Percentiles rank a stretch among this genome's conserved stretches.
These are phyloP conservation scores for Wickerhamiella domercqiae DNA, from an alignment of 805 yeast genomes.

Conservation along the genomic window DNA sequence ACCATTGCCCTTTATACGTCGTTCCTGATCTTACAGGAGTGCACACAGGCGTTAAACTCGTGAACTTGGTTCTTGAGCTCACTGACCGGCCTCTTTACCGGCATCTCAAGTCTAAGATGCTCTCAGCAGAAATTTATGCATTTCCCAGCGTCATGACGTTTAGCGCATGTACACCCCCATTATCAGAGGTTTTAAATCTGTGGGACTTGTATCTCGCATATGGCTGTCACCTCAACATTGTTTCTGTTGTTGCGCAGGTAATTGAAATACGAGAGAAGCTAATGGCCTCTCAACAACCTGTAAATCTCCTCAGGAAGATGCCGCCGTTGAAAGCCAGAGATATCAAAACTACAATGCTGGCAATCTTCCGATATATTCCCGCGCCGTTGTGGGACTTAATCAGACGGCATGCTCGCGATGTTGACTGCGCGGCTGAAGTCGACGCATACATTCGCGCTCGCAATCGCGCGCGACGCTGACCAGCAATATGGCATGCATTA, in stretches of 20 bases:
- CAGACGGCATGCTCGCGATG: slow-evolving; percentile 47
- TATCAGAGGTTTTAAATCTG: slow-evolving; percentile 53
- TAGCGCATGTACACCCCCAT: slow-evolving; percentile 79
- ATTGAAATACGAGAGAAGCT: slow-evolving; percentile 50
- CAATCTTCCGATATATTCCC: slow-evolving; percentile 65
- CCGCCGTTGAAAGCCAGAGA: slow-evolving; percentile 60
- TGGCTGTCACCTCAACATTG: slow-evolving; percentile 75
- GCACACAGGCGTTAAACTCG: slow-evolving; percentile 53
- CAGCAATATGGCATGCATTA: background rate
- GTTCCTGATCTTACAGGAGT: slow-evolving; percentile 69
- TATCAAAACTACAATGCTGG: slow-evolving; percentile 61
- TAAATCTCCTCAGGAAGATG: slow-evolving; percentile 55
- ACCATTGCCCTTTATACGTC: slow-evolving; percentile 62
- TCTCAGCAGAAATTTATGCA: slow-evolving; percentile 77
- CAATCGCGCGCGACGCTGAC: slow-evolving; percentile 1
- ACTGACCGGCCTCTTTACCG: slow-evolving; percentile 59
- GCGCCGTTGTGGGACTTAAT: slow-evolving; percentile 46
- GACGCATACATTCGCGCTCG: slow-evolving; percentile 5
- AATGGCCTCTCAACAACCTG: slow-evolving; percentile 49
- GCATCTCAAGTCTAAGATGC: slow-evolving; percentile 42
- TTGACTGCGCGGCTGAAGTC: slow-evolving; percentile 10
- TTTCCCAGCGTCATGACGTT: slow-evolving; percentile 57
- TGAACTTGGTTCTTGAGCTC: slow-evolving; percentile 55
- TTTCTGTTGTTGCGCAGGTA: slow-evolving; percentile 72
- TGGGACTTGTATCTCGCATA: slow-evolving; percentile 91